Percentiles rank a stretch among this genome's conserved stretches.
These are phyloP conservation scores for Erysimum cheiranthoides DNA, from an alignment of 345 rosid genomes.

Conservation along the genomic window DNA sequence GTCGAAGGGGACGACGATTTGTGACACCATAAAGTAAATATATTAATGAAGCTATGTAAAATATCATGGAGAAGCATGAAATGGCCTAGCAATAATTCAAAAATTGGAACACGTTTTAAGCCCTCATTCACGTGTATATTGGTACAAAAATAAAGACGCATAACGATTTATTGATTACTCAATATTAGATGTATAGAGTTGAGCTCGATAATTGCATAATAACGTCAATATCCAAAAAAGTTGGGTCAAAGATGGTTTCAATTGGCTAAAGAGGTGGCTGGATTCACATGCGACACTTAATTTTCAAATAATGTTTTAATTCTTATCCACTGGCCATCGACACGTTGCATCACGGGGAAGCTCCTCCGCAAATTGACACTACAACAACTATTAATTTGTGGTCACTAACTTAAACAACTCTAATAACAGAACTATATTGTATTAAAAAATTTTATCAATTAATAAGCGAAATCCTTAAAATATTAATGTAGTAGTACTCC, in stretches of 20 bases:
- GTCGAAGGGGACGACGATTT: too few relatives aligned
- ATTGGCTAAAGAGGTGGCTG: conserved; percentile 33
- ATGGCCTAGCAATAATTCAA: too few relatives aligned
- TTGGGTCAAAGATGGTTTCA: conserved; percentile 34
- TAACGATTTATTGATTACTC: neutral
- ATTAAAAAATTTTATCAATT: neutral
- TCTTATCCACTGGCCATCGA: conserved; percentile 28
- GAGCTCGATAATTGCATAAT: conserved; percentile 23
- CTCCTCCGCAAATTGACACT: conserved; percentile 42
- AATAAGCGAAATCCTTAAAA: neutral
- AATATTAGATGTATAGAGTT: neutral
- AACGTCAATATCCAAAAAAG: conserved; percentile 17
- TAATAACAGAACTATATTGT: neutral
- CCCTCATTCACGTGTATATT: neutral
- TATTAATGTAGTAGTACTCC: too few relatives aligned
- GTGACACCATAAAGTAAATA: too few relatives aligned
- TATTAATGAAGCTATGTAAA: too few relatives aligned
- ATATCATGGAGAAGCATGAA: too few relatives aligned
- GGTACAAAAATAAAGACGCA: neutral
- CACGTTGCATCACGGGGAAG: conserved; percentile 43
- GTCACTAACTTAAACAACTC: conserved; percentile 13
- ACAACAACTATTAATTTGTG: conserved; percentile 37
- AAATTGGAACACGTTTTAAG: neutral
- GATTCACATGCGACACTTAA: conserved; percentile 38
- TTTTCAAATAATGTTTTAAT: conserved; percentile 6